Evolutionary conservation across 2,329 filamentous ascomycete species (phyloP).

Genomic region (Fusarium dimerum): DNA sequence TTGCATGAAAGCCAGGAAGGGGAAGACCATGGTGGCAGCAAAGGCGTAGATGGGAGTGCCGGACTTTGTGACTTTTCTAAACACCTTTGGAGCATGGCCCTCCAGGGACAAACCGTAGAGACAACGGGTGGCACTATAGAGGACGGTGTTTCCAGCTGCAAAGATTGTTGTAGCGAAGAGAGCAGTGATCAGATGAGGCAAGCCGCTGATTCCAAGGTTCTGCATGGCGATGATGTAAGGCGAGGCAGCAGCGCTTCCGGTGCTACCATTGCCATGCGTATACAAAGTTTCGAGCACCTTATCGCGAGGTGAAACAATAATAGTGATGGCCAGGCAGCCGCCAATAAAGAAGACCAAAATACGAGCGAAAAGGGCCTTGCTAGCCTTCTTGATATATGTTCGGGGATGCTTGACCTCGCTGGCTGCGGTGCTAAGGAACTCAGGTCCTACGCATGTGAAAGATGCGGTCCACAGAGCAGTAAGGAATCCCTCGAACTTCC

Average conservation of each 20-base stretch:
- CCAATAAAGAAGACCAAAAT: slow-evolving; percentile 69
- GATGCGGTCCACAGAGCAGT: slow-evolving; percentile 63
- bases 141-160: slow-evolving; percentile 47
- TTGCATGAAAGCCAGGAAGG: slow-evolving; percentile 51
- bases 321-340: slow-evolving; percentile 64
- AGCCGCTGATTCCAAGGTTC: slow-evolving; percentile 50
- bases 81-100: slow-evolving; percentile 47
- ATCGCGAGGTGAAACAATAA: slow-evolving; percentile 65
- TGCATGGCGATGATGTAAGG: slow-evolving; percentile 63
- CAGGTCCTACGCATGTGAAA: slow-evolving; percentile 64
- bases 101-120: slow-evolving; percentile 51
- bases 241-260: slow-evolving; percentile 51
- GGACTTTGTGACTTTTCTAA: slow-evolving; percentile 57
- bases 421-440: slow-evolving; percentile 66
- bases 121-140: slow-evolving; percentile 47
- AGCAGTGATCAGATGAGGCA: slow-evolving; percentile 58
- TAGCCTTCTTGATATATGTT: slow-evolving; percentile 64
- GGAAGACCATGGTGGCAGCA: slow-evolving; percentile 47
- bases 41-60: slow-evolving; percentile 58
- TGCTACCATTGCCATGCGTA: slow-evolving; percentile 36
- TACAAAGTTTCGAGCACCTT: slow-evolving; percentile 52
- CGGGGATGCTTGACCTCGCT: slow-evolving; percentile 66
- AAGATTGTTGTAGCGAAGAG: slow-evolving; percentile 40
- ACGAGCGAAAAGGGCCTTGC: slow-evolving; percentile 70
- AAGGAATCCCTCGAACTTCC: slow-evolving; percentile 69